phyloP scores from a whole-genome alignment of 352 stramenopile species.

The Phytophthora ramorum region DNA sequence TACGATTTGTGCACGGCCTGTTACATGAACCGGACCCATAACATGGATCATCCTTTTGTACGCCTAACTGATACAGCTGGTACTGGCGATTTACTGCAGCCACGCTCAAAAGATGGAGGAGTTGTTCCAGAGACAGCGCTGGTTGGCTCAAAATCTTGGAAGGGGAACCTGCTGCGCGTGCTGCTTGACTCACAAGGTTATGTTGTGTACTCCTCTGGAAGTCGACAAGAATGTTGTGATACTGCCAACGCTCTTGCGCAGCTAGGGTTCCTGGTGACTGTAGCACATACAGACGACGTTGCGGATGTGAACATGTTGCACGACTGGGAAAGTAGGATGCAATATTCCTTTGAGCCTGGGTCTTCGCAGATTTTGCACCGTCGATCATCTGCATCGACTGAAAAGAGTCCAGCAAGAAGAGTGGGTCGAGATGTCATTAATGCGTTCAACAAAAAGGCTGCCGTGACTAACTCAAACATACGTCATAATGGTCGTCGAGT shows the following conservation, averaged over 20 bases:
- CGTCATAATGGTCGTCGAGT: conserved; percentile 13
- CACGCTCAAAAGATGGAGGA: conserved; percentile 61
- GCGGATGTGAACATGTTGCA: conserved; percentile 45
- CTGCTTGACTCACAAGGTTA: conserved; percentile 59
- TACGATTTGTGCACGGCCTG: conserved; percentile 78
- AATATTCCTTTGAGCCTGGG: conserved; percentile 52
- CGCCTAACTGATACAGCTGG: conserved; percentile 53
- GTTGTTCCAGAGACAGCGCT: conserved; percentile 57
- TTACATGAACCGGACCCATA: conserved; percentile 71
- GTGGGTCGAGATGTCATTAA: conserved; percentile 42
- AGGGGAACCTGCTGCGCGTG: conserved; percentile 56
- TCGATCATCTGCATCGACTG: conserved; percentile 30
- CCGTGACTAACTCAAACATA: conserved; percentile 11
- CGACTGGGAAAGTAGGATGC: conserved; percentile 57
- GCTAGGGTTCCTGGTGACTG: conserved; percentile 52
- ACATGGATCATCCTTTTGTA: conserved; percentile 74
- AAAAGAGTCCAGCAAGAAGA: conserved; percentile 45
- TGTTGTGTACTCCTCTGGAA: conserved; percentile 50
- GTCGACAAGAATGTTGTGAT: conserved; percentile 41
- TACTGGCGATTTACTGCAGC: conserved; percentile 62
- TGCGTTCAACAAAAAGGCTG: conserved; percentile 50
- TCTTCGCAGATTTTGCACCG: conserved; percentile 48
- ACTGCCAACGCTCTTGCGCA: conserved; percentile 46
- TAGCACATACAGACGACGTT: conserved; percentile 48
- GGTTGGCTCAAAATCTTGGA: conserved; percentile 74